phyloP scores from a whole-genome alignment of 345 rosid species.

The Camelina laxa region DNA sequence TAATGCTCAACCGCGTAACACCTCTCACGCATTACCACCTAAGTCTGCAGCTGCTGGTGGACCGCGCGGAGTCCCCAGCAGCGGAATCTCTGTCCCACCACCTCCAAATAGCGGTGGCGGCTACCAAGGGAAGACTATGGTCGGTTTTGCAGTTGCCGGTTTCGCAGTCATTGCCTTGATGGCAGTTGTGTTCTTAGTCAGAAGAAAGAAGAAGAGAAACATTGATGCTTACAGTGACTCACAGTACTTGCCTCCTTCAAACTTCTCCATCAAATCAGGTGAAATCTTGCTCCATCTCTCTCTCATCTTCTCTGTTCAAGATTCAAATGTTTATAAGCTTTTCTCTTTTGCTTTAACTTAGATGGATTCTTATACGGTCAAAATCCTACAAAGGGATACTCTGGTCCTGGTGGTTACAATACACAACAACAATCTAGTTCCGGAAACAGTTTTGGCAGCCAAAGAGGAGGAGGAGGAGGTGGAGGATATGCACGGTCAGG shows the following conservation, averaged over 20 bases:
- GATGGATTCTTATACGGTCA: conserved; percentile 64
- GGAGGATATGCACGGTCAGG: conserved; percentile 38
- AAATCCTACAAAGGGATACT: conserved; percentile 43
- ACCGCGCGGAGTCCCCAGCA: conserved; percentile 27
- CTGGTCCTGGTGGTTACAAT: conserved; percentile 47
- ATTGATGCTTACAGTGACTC: conserved; percentile 36
- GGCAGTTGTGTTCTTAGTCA: conserved; percentile 49
- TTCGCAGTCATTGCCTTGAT: conserved; percentile 58
- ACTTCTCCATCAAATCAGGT: conserved; percentile 63
- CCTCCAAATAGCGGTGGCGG: conserved; percentile 10
- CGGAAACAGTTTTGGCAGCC: conserved; percentile 59
- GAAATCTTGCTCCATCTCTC: not conserved
- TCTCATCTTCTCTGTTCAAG: not conserved
- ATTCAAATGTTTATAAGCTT: not conserved
- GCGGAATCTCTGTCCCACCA: conserved; percentile 16
- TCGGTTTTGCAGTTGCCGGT: conserved; percentile 55
- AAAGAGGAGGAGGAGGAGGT: conserved; percentile 37
- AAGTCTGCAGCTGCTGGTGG: conserved; percentile 26
- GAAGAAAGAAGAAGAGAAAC: conserved; percentile 55
- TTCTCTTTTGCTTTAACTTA: conserved; percentile 28
- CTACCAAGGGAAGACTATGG: conserved; percentile 35
- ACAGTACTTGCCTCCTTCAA: conserved; percentile 57
- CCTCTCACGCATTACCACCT: conserved; percentile 25
- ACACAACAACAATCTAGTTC: conserved; percentile 47
- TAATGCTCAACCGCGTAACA: not conserved